Evolutionary conservation across 2,329 filamentous ascomycete genomes (phyloP), one percentile per base, ranked within the genome.

Genomic region (Seiridium unicorne): DNA sequence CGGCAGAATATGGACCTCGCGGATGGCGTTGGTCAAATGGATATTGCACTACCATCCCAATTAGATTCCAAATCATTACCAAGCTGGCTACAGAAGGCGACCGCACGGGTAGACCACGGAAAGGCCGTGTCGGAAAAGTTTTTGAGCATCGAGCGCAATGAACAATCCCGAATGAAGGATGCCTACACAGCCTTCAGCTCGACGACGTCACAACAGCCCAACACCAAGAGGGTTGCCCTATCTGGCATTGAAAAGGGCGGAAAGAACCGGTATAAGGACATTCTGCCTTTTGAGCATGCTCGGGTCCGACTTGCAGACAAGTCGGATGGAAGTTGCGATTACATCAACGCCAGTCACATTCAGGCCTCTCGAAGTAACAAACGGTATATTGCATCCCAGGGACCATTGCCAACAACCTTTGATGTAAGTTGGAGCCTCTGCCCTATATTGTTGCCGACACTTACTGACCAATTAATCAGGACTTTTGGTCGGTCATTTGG

Each of bases 401-500:
- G 93, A 0, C 95, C 95, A 8, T 84, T 98, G 44, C 95, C 95
- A 26, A 88, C 91, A 55, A 99, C 95, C 0, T 97, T 96, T 70
- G 89, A 91, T 73, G 92, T 94, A 79, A 81, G 88, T 77, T 26
- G 18, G 18, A 26, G 18, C 18, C 18, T 26, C 18, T 26, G 18
- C 18, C 18, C 18, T 18, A 44, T 3, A 26, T 18, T n/a, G 10
- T 9, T 40, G 4, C 35, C 34, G 46, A 31, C 36, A 13, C 32
- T n/a, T 46, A 44, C 40, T 3, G 36, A 38, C 48, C 44, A 35
- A 46, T 70, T 77, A 65, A 79, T 69, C 55, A 95, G 91, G 95
- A 99, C 74, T 99, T 99, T 72, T 99, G 95, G 95, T 94, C 92
- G 62, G 90, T 97, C 9, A 84, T 98, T 36, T 99, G 95, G 95